Conservation (phyloP, 345 rosid species). For the Trapa bicornis region DNA sequence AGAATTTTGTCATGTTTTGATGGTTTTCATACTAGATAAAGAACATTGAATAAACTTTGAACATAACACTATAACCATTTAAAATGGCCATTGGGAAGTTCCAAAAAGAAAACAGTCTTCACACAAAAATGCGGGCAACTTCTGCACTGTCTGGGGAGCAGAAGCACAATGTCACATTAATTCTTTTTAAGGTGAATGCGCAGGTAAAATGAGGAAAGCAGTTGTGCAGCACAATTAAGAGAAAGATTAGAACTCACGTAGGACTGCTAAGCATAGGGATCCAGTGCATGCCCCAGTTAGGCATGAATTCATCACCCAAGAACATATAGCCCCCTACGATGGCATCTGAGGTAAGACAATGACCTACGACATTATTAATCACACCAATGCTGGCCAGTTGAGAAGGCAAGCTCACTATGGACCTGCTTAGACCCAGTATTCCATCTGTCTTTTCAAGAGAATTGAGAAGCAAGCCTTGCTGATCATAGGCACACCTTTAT, state of each 20-base stretch:
- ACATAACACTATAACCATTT: not conserved
- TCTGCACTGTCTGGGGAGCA: too few species aligned
- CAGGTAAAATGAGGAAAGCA: not conserved
- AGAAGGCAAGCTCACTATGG: conserved; percentile 83
- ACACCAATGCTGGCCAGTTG: conserved; percentile 74
- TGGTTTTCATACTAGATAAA: not conserved
- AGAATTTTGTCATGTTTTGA: not conserved
- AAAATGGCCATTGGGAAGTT: not conserved
- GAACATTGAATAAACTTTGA: not conserved
- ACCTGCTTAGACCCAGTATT: conserved; percentile 76
- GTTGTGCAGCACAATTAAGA: not conserved
- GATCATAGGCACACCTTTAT: conserved; percentile 86
- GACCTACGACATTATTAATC: conserved; percentile 74
- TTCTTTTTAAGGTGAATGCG: not conserved
- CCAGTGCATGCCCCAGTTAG: conserved; percentile 69
- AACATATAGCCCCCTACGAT: conserved; percentile 68
- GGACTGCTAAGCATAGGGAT: conserved; percentile 55
- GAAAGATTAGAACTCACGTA: conserved; percentile 33
- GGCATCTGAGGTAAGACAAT: conserved; percentile 60
- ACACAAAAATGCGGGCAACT: too few species aligned
- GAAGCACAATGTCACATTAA: too few species aligned
- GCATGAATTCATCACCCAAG: conserved; percentile 75
- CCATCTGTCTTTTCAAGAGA: conserved; percentile 74
- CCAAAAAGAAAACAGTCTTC: too few species aligned
- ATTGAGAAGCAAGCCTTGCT: conserved; percentile 68